Evolutionary conservation across 2,329 filamentous ascomycete species (phyloP).

Genomic region (Pseudogymnoascus destructans): DNA sequence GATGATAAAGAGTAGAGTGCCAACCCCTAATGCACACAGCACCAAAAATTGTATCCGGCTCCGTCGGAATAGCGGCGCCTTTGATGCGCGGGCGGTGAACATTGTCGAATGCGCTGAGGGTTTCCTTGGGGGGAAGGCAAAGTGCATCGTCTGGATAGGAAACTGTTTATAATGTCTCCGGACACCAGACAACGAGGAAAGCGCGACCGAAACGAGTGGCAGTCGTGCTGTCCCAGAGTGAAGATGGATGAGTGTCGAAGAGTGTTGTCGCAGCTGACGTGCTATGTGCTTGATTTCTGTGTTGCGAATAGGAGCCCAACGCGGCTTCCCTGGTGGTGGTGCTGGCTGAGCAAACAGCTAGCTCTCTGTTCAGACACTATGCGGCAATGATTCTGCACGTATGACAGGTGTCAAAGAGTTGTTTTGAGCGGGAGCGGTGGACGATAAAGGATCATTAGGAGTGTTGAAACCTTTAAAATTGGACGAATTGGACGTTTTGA

Average conservation of each 20-base stretch:
- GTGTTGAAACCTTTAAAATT: not conserved
- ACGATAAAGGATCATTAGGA: not conserved
- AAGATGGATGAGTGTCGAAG: not conserved
- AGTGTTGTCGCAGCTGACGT: not conserved
- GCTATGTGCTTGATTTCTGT: not conserved
- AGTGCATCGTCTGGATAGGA: slow-evolving; percentile 52
- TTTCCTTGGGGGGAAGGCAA: slow-evolving; percentile 79
- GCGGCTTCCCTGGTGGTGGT: not conserved
- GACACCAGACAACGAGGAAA: not conserved
- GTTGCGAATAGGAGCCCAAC: not conserved
- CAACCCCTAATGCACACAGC: slow-evolving; percentile 29
- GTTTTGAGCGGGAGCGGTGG: not conserved
- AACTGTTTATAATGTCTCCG: not conserved
- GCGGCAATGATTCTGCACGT: not conserved
- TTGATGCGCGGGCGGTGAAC: slow-evolving; percentile 49
- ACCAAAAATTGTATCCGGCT: slow-evolving; percentile 48
- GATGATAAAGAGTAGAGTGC: slow-evolving; percentile 45
- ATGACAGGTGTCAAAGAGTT: not conserved
- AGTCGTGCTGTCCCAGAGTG: slow-evolving; percentile 5
- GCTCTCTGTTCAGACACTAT: slow-evolving; percentile 2
- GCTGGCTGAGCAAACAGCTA: slow-evolving; percentile 5
- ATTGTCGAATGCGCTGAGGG: slow-evolving; percentile 56
- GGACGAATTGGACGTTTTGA: not conserved
- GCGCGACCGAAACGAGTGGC: slow-evolving; percentile 11
- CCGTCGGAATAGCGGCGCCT: slow-evolving; percentile 42